Base-by-base conservation (phyloP, 345 rosid genomes). In the Acer campestre region DNA sequence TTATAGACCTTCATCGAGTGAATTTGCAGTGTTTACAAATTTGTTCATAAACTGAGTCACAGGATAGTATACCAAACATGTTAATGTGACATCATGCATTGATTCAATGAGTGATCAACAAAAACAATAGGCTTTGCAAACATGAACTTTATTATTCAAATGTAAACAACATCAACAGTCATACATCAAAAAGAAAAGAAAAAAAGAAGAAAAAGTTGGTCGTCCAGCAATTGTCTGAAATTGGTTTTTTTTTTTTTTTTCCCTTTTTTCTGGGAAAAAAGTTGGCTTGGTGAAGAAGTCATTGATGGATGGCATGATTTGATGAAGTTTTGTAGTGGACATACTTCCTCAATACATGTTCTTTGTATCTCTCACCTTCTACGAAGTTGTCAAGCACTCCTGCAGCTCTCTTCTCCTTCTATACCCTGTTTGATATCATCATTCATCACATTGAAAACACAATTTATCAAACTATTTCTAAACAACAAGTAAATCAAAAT, bases 241-340 rank as follows among this genome's bases (percentile, higher is more conserved):
- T 10, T 10, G 14, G 14, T 5, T 72, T 31, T 29, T 29, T 29
- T 1, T 25, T 25, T 25, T 25, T 25, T n/a, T n/a, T n/a, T n/a
- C n/a, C n/a, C n/a, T n/a, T n/a, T n/a, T 25, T 25, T 38, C 14
- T n/a, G 6, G 31, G 27, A 42, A 9, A 1, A 42, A 72, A 17
- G 14, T 74, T 16, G 92, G 93, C 11, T 85, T 80, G 1, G 91
- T 86, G 86, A 89, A 91, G 84, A 89, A 89, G 77, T 79, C 56
- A 49, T 89, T 89, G 84, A 91, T 9, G n/a, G 93, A 86, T 3
- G 93, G 91, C 93, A 91, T 89, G 83, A 91, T 71, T 89, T 91
- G 81, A 22, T 90, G 81, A 11, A 14, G 75, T 14, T 58, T 20
- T 88, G 0, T 68, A 68, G 29, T 80, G 87, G 38, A 88, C 82